Conservation (phyloP, 2,329 filamentous ascomycete genomes). For the Talaromyces sp. region DNA sequence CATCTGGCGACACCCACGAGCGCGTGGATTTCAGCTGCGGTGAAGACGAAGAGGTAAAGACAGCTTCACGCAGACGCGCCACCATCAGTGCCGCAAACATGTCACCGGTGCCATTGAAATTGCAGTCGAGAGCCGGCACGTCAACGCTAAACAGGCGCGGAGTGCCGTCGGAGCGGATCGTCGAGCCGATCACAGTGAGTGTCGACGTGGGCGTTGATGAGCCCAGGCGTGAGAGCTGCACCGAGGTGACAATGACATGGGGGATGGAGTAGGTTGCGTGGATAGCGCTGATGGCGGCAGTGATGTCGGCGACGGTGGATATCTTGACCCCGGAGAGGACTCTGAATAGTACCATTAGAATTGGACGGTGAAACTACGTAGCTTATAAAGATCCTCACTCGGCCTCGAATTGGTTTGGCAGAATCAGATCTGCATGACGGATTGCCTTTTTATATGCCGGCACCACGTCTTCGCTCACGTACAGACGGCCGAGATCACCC, state of each 20-base stretch:
- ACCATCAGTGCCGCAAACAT: constrained; percentile 96
- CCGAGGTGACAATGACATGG: constrained; percentile 88
- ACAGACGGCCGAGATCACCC: constrained; percentile 90
- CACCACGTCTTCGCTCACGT: constrained; percentile 86
- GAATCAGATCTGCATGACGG: constrained; percentile 77
- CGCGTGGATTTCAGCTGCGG: constrained; percentile 46
- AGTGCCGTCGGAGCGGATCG: constrained; percentile 55
- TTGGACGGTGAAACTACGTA: not conserved
- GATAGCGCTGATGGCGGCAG: constrained; percentile 67
- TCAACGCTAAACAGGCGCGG: constrained; percentile 85
- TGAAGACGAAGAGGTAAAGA: constrained; percentile 38
- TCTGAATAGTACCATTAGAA: constrained; percentile 41
- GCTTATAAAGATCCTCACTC: constrained; percentile 59
- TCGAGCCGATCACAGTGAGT: constrained; percentile 73
- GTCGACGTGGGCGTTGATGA: constrained; percentile 34
- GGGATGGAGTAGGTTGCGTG: constrained; percentile 73
- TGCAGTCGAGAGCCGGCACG: constrained; percentile 82
- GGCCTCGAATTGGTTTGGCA: constrained; percentile 96
- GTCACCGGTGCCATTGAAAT: constrained; percentile 94
- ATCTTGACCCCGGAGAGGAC: constrained; percentile 82
- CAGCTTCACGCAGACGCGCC: constrained; percentile 79
- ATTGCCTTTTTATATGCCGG: constrained; percentile 81
- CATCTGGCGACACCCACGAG: constrained; percentile 74
- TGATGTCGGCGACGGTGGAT: constrained; percentile 65
- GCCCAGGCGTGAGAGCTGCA: constrained; percentile 57